Conservation (phyloP, 202 grass and related monocot genomes). For the Panicum hallii region DNA sequence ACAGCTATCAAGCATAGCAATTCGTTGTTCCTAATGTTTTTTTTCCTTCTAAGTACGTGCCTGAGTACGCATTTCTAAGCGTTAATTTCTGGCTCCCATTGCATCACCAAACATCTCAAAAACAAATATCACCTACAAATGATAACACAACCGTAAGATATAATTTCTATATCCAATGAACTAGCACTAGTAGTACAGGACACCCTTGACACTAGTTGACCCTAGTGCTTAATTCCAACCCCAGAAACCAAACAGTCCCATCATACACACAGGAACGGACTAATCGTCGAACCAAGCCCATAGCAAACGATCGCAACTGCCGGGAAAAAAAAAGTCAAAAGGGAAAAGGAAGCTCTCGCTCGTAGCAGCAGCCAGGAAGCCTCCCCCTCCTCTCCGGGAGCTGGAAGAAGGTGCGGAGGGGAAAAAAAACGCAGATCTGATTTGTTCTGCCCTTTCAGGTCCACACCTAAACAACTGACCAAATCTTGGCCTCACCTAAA, state of each 20-base stretch:
- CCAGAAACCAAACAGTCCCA: not conserved
- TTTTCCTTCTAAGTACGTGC: not conserved
- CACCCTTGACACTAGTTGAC: not conserved
- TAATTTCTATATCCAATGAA: not conserved
- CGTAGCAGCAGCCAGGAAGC: conserved; percentile 41
- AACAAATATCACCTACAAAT: not conserved
- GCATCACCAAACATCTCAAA: not conserved
- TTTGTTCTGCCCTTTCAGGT: not conserved
- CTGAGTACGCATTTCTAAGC: not conserved
- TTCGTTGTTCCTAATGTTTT: not conserved
- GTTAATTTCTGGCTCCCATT: not conserved
- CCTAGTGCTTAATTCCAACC: conserved; percentile 1
- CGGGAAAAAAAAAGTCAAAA: conserved; percentile 3
- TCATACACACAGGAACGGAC: conserved; percentile 17
- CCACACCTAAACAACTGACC: conserved; percentile 45
- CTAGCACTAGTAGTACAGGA: not conserved
- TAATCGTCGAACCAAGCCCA: not conserved
- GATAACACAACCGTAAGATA: not conserved
- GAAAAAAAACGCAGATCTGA: not conserved
- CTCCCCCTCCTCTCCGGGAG: not conserved
- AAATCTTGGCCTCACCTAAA: conserved; percentile 43
- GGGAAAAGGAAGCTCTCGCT: not conserved
- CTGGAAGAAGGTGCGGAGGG: not conserved
- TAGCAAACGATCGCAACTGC: not conserved
- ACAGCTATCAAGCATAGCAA: no score